These are phyloP conservation scores for Globisporangium ultimum DNA, from an alignment of 352 stramenopile species.

Conservation along the genomic window DNA sequence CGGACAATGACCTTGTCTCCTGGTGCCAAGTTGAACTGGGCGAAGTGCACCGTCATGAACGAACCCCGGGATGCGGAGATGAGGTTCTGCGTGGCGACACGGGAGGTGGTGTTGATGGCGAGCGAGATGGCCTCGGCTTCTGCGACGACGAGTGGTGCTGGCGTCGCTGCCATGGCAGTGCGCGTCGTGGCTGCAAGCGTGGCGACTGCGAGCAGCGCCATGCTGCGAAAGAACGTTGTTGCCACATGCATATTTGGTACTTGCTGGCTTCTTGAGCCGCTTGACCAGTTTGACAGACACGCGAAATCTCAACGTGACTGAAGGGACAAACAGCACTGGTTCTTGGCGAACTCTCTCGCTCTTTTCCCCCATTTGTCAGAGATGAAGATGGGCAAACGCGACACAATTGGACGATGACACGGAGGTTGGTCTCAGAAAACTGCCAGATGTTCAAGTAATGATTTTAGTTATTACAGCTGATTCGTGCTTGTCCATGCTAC, in stretches of 20 bases:
- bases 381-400: too few species aligned
- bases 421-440: too few species aligned
- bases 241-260: background rate
- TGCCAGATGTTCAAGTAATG: too few species aligned
- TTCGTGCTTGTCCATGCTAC: too few species aligned
- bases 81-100: slow-evolving; percentile 13
- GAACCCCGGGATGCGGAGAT: slow-evolving; percentile 17
- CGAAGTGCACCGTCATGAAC: slow-evolving; percentile 43
- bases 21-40: slow-evolving; percentile 26
- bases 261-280: background rate
- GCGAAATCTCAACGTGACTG: too few species aligned
- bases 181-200: background rate
- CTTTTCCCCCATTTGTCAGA: too few species aligned
- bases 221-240: background rate
- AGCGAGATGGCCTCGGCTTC: slow-evolving; percentile 17
- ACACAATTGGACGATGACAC: too few species aligned
- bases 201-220: background rate
- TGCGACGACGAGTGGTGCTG: slow-evolving; percentile 19
- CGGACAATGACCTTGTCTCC: slow-evolving; percentile 25
- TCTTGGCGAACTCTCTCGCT: too few species aligned
- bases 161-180: background rate
- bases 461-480: too few species aligned
- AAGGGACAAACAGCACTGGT: too few species aligned
- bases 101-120: slow-evolving; percentile 23
- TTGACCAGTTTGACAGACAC: background rate